Percentiles rank a stretch among this genome's conserved stretches.
Evolutionary conservation across 352 stramenopile species (phyloP).

Genomic region (Phytophthora chlamydospora): DNA sequence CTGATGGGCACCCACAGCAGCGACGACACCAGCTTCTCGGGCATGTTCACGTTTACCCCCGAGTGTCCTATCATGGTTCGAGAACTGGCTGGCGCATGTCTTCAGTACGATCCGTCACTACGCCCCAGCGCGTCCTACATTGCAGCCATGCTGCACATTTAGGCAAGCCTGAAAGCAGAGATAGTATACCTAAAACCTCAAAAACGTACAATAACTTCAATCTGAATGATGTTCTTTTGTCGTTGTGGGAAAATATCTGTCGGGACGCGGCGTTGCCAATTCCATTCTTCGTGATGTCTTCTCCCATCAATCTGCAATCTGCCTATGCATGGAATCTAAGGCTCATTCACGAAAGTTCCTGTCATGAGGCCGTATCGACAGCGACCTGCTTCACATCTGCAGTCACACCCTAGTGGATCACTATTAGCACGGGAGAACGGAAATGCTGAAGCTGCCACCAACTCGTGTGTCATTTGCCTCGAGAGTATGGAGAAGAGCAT

Average conservation of each 20-base stretch:
- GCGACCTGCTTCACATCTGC: background rate
- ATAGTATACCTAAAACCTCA: slow-evolving; percentile 25
- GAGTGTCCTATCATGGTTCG: slow-evolving; percentile 62
- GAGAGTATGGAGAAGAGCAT: slow-evolving; percentile 40
- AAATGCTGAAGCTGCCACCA: background rate
- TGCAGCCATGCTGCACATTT: slow-evolving; percentile 69
- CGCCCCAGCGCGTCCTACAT: slow-evolving; percentile 78
- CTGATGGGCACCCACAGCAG: slow-evolving; percentile 30
- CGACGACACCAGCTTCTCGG: slow-evolving; percentile 49
- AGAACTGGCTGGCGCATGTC: slow-evolving; percentile 65
- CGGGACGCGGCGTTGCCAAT: slow-evolving; percentile 9
- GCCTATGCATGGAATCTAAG: background rate
- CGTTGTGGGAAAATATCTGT: background rate
- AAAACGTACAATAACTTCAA: slow-evolving; percentile 37
- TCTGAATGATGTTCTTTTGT: slow-evolving; percentile 5
- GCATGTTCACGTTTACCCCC: slow-evolving; percentile 74
- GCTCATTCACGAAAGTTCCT: slow-evolving; percentile 12
- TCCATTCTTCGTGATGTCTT: slow-evolving; percentile 12
- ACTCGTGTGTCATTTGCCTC: slow-evolving; percentile 46
- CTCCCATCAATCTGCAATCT: slow-evolving; percentile 32
- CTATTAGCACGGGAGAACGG: background rate
- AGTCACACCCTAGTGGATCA: background rate
- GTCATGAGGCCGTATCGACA: slow-evolving; percentile 15
- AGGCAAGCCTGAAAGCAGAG: slow-evolving; percentile 19
- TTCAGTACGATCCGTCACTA: slow-evolving; percentile 74